phyloP scores from a whole-genome alignment of 805 yeast genomes.

The Wickerhamomyces kurtzmanii region DNA sequence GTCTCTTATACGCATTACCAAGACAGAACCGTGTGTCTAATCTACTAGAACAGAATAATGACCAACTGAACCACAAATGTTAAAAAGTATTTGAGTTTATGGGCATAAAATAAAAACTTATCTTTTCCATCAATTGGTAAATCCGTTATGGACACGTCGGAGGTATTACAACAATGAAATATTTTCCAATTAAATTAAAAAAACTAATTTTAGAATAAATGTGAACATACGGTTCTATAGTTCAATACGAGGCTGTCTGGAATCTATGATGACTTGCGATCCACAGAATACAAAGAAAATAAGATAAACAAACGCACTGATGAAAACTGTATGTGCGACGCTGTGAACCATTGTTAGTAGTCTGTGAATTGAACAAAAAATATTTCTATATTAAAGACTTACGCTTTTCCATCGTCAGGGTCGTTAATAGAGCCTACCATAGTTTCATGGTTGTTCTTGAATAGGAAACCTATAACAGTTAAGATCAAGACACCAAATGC shows the following conservation, averaged over 20 bases:
- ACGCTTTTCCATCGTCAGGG: conserved; percentile 88
- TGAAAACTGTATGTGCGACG: conserved; percentile 83
- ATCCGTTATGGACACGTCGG: too few species aligned
- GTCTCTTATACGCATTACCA: too few species aligned
- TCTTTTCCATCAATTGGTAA: too few species aligned
- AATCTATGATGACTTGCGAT: conserved; percentile 59
- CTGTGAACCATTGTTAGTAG: conserved; percentile 16
- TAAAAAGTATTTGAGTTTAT: too few species aligned
- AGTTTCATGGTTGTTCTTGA: conserved; percentile 74
- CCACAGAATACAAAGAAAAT: conserved; percentile 86
- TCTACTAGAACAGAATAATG: too few species aligned
- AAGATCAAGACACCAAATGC: conserved; percentile 88
- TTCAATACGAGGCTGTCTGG: conserved; percentile 58
- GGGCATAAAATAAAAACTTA: too few species aligned
- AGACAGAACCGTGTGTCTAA: too few species aligned
- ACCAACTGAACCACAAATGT: too few species aligned
- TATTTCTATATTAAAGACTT: conserved; percentile 12
- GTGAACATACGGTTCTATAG: too few species aligned
- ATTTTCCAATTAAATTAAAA: too few species aligned
- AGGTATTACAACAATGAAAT: too few species aligned
- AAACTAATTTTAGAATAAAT: too few species aligned
- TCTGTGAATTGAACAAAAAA: not conserved
- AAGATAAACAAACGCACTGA: conserved; percentile 79
- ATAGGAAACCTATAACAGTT: conserved; percentile 74
- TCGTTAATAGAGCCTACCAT: conserved; percentile 88